Evolutionary conservation across 257 asterid species (phyloP), one percentile per base, ranked within the genome.

Genomic region (Asclepias syriaca): DNA sequence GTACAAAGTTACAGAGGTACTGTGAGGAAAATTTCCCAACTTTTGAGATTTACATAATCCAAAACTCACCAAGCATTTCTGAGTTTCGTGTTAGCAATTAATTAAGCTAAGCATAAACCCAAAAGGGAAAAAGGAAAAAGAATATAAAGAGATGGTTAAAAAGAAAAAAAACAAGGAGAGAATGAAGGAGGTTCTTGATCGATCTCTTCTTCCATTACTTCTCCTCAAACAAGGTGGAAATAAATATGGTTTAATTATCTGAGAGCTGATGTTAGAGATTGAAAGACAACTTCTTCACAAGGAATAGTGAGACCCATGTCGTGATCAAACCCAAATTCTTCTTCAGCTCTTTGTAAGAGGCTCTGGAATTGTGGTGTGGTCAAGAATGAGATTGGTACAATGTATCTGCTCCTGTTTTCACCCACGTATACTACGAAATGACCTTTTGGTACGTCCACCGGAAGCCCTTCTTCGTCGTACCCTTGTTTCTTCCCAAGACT

Each of bases 401-500:
- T 77, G 39, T 77, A 81, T 69, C 85, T 60, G 15, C 73, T 74
- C 57, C 85, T 37, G 63, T 77, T 81, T 16, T 74, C 82, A 5
- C 85, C 85, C 7, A 81, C 85, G n/a, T 81, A 81, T 14, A 81
- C 85, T 0, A 66, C 85, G 69, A 81, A 81, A 21, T 81, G 79
- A 4, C 85, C 85, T 63, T 74, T 81, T 4, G 85, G 85, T 6
- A 81, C 85, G 56, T 81, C 85, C 48, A 81, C 2, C 0, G 79
- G 85, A 11, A 70, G 82, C 40, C 80, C 80, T n/a, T 77, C 82
- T 14, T 80, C 90, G 34, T 80, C 79, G 16, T 77, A 73, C 0
- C 72, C 73, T 13, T 73, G 78, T 69, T 74, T 81, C 83, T 79
- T 85, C 2, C 86, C 90, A 24, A 85, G 55, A 72, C 89, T 85